Percentiles rank a stretch among this genome's conserved stretches.
Conservation (phyloP, 2,329 filamentous ascomycete species). For the Saccharata proteae region DNA sequence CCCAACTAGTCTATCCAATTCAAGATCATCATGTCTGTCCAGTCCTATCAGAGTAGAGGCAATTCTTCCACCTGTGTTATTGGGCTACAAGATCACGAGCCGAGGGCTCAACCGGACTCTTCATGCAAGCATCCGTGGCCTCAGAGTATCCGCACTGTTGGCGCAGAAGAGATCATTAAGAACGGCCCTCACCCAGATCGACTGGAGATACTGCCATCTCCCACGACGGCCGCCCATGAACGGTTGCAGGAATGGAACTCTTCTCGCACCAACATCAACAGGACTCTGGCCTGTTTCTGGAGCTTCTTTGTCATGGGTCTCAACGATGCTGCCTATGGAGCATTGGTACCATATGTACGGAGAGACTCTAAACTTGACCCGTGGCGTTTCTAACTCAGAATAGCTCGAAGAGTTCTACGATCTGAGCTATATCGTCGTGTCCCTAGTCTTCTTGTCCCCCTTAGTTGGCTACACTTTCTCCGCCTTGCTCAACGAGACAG, state of each 20-base stretch:
- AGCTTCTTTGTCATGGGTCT: conserved; percentile 54
- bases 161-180: not conserved
- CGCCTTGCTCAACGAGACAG: conserved; percentile 50
- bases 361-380: conserved; percentile 1
- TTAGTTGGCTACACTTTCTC: conserved; percentile 53
- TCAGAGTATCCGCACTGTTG: conserved; percentile 7
- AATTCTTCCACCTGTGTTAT: conserved; percentile 23
- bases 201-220: conserved; percentile 33
- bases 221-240: conserved; percentile 27
- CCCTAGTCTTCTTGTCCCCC: conserved; percentile 54
- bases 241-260: conserved; percentile 50
- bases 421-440: conserved; percentile 50
- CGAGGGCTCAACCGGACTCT: not conserved
- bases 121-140: conserved; percentile 11
- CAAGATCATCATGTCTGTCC: conserved; percentile 6
- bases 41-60: conserved; percentile 17
- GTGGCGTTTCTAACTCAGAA: conserved; percentile 10
- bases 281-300: conserved; percentile 47
- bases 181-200: conserved; percentile 14
- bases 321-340: conserved; percentile 55
- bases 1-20: not conserved
- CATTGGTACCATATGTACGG: conserved; percentile 40
- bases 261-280: conserved; percentile 45
- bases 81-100: conserved; percentile 17
- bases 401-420: conserved; percentile 51